A percentile compares a stretch with the other conserved stretches of the same genome.
These are phyloP conservation scores for Ogataea hybrid DNA, from an alignment of 1,139 yeast species.

Conservation along the genomic window DNA sequence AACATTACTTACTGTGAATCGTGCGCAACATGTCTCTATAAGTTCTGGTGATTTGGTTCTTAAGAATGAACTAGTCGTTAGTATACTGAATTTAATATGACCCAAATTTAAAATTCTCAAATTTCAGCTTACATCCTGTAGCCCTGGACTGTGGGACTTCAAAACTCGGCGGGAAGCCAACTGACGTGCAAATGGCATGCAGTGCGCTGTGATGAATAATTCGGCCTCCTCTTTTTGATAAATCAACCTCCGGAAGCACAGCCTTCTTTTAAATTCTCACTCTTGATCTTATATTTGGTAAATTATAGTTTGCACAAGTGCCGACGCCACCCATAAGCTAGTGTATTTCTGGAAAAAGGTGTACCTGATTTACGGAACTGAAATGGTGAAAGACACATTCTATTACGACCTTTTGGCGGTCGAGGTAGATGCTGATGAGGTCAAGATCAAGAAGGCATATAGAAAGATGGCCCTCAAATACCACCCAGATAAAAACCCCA, in stretches of 20 bases:
- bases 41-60: conserved; percentile 24
- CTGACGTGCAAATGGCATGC: not conserved
- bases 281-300: not conserved
- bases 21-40: conserved; percentile 28
- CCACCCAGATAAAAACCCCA: conserved; percentile 96
- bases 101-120: not conserved
- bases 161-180: not conserved
- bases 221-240: not conserved
- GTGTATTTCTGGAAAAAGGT: too few relatives aligned
- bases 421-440: conserved; percentile 65
- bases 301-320: not conserved
- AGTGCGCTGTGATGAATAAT: not conserved
- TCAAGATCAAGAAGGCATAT: conserved; percentile 91
- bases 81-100: not conserved
- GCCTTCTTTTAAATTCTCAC: not conserved
- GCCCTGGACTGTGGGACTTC: not conserved
- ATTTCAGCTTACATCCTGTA: conserved; percentile 3
- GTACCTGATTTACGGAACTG: not conserved
- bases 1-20: conserved; percentile 18
- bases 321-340: too few relatives aligned
- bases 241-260: not conserved
- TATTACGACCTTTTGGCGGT: conserved; percentile 82
- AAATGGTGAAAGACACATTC: conserved; percentile 89
- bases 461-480: conserved; percentile 82
- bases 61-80: conserved; percentile 21